Conservation (phyloP, 2,329 filamentous ascomycete species). For the Acrodontium crateriforme region DNA sequence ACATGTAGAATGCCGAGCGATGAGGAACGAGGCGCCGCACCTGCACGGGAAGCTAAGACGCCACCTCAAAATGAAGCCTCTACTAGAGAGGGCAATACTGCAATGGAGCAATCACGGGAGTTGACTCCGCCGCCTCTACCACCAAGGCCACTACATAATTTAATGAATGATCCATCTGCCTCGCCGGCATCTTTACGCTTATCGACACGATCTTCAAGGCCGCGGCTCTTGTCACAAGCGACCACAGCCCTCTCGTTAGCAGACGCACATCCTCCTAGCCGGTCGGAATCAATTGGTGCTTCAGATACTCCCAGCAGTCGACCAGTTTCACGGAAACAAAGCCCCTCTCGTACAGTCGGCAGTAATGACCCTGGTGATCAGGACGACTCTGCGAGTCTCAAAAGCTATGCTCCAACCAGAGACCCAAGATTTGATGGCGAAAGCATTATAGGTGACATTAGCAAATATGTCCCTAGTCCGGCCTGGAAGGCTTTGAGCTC, state of each 20-base stretch:
- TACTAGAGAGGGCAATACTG: no score
- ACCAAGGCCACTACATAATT: slow-evolving; percentile 14
- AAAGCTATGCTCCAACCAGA: slow-evolving; percentile 51
- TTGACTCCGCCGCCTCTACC: slow-evolving; percentile 24
- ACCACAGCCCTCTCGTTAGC: slow-evolving; percentile 76
- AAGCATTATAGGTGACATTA: slow-evolving; percentile 63
- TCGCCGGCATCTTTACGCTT: slow-evolving; percentile 18
- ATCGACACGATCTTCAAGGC: slow-evolving; percentile 23
- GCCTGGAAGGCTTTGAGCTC: slow-evolving; percentile 55
- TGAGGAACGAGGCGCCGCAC: no score
- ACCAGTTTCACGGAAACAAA: slow-evolving; percentile 26
- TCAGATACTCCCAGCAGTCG: slow-evolving; percentile 17
- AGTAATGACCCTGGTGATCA: slow-evolving; percentile 39
- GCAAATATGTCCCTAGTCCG: slow-evolving; percentile 48
- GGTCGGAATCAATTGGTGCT: slow-evolving; percentile 38
- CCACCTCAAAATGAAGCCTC: no score
- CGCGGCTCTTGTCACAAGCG: slow-evolving; percentile 45
- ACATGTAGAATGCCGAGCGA: no score
- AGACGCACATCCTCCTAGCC: slow-evolving; percentile 64
- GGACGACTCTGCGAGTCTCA: slow-evolving; percentile 52
- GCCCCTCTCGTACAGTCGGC: slow-evolving; percentile 25
- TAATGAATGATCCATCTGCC: slow-evolving; percentile 4
- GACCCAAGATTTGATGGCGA: slow-evolving; percentile 59
- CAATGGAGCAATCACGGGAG: slow-evolving; percentile 15
- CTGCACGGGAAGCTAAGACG: no score